Conservation (phyloP, 2,329 filamentous ascomycete genomes). For the Xylariaceae sp. region DNA sequence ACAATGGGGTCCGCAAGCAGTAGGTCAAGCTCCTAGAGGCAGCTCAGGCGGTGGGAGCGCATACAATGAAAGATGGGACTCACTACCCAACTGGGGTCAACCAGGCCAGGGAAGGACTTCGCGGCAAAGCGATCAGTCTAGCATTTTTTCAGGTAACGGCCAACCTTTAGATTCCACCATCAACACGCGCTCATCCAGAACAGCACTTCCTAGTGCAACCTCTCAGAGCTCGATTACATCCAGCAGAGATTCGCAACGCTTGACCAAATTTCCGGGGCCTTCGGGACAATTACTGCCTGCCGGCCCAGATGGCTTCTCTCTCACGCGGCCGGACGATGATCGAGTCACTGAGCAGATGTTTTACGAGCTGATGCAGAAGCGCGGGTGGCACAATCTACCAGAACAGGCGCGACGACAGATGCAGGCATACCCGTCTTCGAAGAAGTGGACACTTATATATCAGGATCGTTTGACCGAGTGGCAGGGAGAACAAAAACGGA, state of each 20-base stretch:
- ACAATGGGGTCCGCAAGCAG: constrained; percentile 68
- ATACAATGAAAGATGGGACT: constrained; percentile 68
- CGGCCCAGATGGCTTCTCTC: constrained; percentile 60
- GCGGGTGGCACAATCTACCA: constrained; percentile 95
- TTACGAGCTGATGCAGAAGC: constrained; percentile 91
- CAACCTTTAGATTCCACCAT: constrained; percentile 48
- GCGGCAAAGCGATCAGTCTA: constrained; percentile 55
- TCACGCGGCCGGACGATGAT: constrained; percentile 79
- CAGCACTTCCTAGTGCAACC: constrained; percentile 59
- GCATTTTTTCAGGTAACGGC: constrained; percentile 62
- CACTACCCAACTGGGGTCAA: constrained; percentile 42
- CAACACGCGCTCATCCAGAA: constrained; percentile 54
- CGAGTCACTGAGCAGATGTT: constrained; percentile 90
- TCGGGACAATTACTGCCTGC: constrained; percentile 40
- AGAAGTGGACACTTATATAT: constrained; percentile 97
- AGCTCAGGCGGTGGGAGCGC: constrained; percentile 58
- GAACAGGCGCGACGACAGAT: constrained; percentile 95
- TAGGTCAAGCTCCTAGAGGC: constrained; percentile 46
- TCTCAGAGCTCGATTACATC: constrained; percentile 62
- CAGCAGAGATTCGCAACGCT: constrained; percentile 61
- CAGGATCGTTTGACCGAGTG: constrained; percentile 92
- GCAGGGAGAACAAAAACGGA: constrained; percentile 91
- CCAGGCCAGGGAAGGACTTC: constrained; percentile 36
- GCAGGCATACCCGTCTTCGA: constrained; percentile 89
- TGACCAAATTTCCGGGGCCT: constrained; percentile 58